Evolutionary conservation across 2,329 filamentous ascomycete species (phyloP), one percentile per base, ranked within the genome.

Genomic region (Metarhizium anisopliae): DNA sequence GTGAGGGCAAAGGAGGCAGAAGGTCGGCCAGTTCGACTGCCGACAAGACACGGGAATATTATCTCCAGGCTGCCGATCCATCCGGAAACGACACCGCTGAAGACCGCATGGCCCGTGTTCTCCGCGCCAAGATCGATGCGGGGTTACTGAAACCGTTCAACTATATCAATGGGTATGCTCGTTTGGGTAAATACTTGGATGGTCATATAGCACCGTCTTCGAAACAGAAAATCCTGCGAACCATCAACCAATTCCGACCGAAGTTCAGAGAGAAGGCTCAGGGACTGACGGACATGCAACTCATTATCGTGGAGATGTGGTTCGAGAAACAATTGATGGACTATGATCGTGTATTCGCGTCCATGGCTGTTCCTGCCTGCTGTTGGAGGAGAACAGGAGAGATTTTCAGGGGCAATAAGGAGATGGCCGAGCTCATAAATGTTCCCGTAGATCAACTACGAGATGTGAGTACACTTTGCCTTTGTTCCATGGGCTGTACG

Each of bases 221-320:
- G 20, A 91, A 94, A 59, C 87, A 95, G 64, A 94, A 95, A 74
- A 96, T 99, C 59, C 75, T 96, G 49, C 85, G 90, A 58, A 93
- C 96, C 66, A 81, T 99, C 47, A 90, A 96, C 70, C 86, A 89
- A 56, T 99, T 99, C 72, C 81, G 94, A 50, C 94, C 94, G 16
- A 96, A 95, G 67, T 99, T 99, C 67, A 83, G 94, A 59, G 93
- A 97, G 71, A 91, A 95, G 73, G 93, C 95, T 68, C 91, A 97
- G 61, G 86, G 81, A 38, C 77, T 97, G 67, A 96, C 90, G 2
- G 94, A 99, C 71, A 89, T 96, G 69, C 90, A 99, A 71, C 82
- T 99, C 30, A 86, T 97, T 32, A 84, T 92, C 57, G 93, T 97
- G 11, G 94, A 99, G 73, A 96, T 97, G 90, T 97, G 94, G 93